Evolutionary conservation across 177 flowering plant species (phyloP).

Genomic region (Tripterygium wilfordii): DNA sequence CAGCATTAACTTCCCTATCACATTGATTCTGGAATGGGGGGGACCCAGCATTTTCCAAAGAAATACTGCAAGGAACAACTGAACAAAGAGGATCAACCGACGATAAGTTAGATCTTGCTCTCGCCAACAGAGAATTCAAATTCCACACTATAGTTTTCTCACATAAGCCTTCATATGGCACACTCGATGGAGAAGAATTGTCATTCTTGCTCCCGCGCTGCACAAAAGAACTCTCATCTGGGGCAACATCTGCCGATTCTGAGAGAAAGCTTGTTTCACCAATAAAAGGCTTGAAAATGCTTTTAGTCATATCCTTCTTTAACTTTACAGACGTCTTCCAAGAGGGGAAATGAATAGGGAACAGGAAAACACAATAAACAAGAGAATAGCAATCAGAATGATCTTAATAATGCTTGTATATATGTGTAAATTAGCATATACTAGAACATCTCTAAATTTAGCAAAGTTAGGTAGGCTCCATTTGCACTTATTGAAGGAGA

Average conservation of each 20-base stretch:
- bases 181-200: conserved; percentile 29
- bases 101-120: conserved; percentile 38
- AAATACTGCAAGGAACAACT: conserved; percentile 77
- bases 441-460: no score
- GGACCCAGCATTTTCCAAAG: conserved; percentile 25
- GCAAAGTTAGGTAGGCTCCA: no score
- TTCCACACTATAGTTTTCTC: conserved; percentile 19
- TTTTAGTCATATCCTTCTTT: conserved; percentile 10
- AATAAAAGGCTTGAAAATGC: conserved; percentile 26
- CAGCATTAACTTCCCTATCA: conserved; percentile 12
- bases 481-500: no score
- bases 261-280: conserved; percentile 70
- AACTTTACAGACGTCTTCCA: conserved; percentile 11
- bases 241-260: conserved; percentile 55
- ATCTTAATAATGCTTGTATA: not conserved
- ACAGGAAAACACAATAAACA: not conserved
- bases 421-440: no score
- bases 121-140: conserved; percentile 40
- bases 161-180: conserved; percentile 22
- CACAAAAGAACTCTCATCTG: conserved; percentile 45
- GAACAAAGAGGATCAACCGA: conserved; percentile 84
- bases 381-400: conserved; percentile 7
- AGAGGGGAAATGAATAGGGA: not conserved
- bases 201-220: conserved; percentile 16
- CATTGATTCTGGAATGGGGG: conserved; percentile 10